A percentile compares a stretch with the other conserved stretches of the same genome.
Evolutionary conservation across 106 monocot genomes (phyloP).

Genomic region (Cymbidium sinense): DNA sequence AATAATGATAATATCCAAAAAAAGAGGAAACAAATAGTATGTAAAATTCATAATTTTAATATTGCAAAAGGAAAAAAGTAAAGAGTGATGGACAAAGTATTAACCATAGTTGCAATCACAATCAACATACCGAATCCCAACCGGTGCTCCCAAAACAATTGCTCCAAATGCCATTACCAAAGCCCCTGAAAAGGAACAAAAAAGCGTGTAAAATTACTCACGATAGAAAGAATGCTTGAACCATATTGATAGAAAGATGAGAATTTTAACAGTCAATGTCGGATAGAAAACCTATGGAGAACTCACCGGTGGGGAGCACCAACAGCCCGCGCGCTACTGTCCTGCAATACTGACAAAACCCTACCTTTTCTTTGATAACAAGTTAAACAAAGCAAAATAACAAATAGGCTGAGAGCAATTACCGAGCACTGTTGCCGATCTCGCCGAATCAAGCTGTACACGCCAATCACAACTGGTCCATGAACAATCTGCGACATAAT

Average conservation of each 20-base stretch:
- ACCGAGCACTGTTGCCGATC: slow-evolving; percentile 33
- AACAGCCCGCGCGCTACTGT: slow-evolving; percentile 30
- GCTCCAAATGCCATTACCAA: slow-evolving; percentile 71
- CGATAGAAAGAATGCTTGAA: not conserved
- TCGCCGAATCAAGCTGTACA: slow-evolving; percentile 38
- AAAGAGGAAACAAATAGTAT: not conserved
- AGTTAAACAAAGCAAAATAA: not conserved
- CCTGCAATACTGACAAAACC: slow-evolving; percentile 31
- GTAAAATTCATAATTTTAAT: not conserved
- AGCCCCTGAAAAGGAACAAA: slow-evolving; percentile 36
- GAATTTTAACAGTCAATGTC: not conserved
- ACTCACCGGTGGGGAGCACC: slow-evolving; percentile 37
- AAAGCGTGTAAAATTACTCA: slow-evolving; percentile 4
- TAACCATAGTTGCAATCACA: not conserved
- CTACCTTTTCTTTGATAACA: slow-evolving; percentile 1
- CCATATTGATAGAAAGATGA: not conserved
- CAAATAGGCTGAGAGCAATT: slow-evolving; percentile 11
- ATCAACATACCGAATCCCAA: slow-evolving; percentile 27
- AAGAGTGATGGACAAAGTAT: not conserved
- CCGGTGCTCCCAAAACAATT: slow-evolving; percentile 63
- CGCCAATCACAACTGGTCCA: slow-evolving; percentile 32
- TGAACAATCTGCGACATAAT: slow-evolving; percentile 21
- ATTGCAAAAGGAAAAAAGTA: not conserved
- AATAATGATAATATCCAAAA: not conserved
- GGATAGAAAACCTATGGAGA: not conserved